Percentiles rank a stretch among this genome's conserved stretches.
Evolutionary conservation across 345 rosid genomes (phyloP).

Genomic region (Salix dunnii): DNA sequence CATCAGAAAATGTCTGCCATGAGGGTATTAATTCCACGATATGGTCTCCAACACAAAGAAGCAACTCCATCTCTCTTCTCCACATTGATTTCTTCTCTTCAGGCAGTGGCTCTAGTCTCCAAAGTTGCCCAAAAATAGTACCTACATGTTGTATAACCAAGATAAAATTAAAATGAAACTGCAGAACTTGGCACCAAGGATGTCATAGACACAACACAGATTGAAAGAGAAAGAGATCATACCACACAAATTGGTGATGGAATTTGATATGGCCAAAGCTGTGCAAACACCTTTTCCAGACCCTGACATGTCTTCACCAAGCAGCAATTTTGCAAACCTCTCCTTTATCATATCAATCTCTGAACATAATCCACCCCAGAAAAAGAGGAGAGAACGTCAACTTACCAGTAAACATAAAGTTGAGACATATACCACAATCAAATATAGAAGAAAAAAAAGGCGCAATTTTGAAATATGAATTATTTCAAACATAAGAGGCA

Average conservation of each 20-base stretch:
- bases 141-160: conserved; percentile 37
- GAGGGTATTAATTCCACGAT: conserved; percentile 90
- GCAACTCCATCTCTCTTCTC: conserved; percentile 95
- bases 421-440: not conserved
- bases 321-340: conserved; percentile 85
- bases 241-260: conserved; percentile 98
- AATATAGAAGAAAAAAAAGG: not conserved
- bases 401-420: not conserved
- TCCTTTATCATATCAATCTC: conserved; percentile 97
- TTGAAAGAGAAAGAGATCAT: conserved; percentile 19
- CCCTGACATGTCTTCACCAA: conserved; percentile 99
- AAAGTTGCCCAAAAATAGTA: conserved; percentile 86
- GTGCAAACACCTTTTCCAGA: conserved; percentile 93
- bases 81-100: conserved; percentile 90
- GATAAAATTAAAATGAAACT: conserved; percentile 4
- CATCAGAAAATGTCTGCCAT: conserved; percentile 96
- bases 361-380: conserved; percentile 17
- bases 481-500: not conserved
- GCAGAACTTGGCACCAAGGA: not conserved
- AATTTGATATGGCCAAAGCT: conserved; percentile 89
- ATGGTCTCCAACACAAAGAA: conserved; percentile 87
- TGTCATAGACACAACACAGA: not conserved
- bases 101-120: conserved; percentile 89
- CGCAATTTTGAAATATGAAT: conserved; percentile 3
- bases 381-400: not conserved